Evolutionary conservation across 1,139 yeast genomes (phyloP).

Genomic region (Suhomyces kunorum): DNA sequence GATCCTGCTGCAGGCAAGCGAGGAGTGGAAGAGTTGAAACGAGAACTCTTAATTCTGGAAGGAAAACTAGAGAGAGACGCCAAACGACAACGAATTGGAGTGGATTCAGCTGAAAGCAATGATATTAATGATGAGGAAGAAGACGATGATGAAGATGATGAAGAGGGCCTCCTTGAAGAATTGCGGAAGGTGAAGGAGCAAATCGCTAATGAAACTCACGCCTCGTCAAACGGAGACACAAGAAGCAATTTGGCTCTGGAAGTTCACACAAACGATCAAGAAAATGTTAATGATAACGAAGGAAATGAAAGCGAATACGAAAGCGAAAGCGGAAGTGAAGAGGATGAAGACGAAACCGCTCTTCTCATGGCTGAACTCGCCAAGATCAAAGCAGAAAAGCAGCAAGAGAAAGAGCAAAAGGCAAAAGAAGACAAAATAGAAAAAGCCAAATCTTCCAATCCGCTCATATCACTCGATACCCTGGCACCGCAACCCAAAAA

Average conservation of each 20-base stretch:
- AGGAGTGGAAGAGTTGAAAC: conserved; percentile 22
- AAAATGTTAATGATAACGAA: conserved; percentile 6
- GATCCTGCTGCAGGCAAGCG: conserved; percentile 12
- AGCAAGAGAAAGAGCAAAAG: conserved; percentile 33
- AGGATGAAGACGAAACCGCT: conserved; percentile 34
- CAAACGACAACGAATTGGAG: conserved; percentile 2
- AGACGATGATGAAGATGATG: conserved; percentile 7
- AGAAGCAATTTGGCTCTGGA: too few species aligned
- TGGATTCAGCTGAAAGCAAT: background rate
- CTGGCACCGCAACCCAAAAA: conserved; percentile 27
- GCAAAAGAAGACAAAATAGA: conserved; percentile 23
- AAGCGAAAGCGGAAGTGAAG: conserved; percentile 1
- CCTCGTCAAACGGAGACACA: background rate
- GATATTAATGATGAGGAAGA: conserved; percentile 1
- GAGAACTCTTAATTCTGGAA: conserved; percentile 26
- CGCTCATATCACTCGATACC: conserved; percentile 33
- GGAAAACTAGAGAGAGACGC: conserved; percentile 5
- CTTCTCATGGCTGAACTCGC: conserved; percentile 54
- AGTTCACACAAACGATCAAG: conserved; percentile 1
- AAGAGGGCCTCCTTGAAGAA: conserved; percentile 16
- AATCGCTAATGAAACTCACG: conserved; percentile 12
- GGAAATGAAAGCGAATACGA: background rate
- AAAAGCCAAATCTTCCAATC: conserved; percentile 40
- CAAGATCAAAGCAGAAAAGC: conserved; percentile 49
- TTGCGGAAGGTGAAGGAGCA: conserved; percentile 12